Evolutionary conservation across 2,329 filamentous ascomycete species (phyloP), one percentile per base, ranked within the genome.

Genomic region (Amylocarpus encephaloides): DNA sequence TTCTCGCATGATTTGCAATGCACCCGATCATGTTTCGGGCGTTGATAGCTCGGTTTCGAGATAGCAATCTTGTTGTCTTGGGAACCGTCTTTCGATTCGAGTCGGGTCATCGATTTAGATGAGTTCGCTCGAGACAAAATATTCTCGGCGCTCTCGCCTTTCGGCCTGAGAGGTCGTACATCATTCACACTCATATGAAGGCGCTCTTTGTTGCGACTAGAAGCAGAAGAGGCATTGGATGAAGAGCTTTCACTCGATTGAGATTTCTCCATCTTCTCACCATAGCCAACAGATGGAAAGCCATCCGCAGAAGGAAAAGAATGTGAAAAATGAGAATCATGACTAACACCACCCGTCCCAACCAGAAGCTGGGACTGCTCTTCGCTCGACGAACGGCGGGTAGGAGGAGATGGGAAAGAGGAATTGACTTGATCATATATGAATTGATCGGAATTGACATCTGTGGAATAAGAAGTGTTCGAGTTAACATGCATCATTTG

Each of bases 1-100:
- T 89, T 86, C 58, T 84, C 82, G 71, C 91, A 96, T 60, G 85
- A 79, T 15, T 75, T 73, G 67, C 91, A 96, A 36, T 51, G 53
- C 6, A 64, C 62, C 43, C 63, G 61, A 48, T 62, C 60, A 53
- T 66, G 65, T 43, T 64, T 64, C 18, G 65, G 65, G 49, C 65
- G 63, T 55, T 64, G 60, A 51, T 67, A 67, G 47, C 57, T 56
- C 42, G 57, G 49, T 52, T 66, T 66, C n/a, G 62, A 58, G 32
- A 66, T 63, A 53, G 56, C 58, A 55, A 64, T 44, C 52, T 62
- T 63, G n/a, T 47, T 40, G 38, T 64, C 63, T 55, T 61, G 56
- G 29, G 53, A 59, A 35, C 60, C 64, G 51, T 66, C 60, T 59
- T 62, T 62, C 22, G 61, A 65, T 40, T 59, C 56, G 35, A 61